Conservation (phyloP, 257 asterid species). For the Striga asiatica region DNA sequence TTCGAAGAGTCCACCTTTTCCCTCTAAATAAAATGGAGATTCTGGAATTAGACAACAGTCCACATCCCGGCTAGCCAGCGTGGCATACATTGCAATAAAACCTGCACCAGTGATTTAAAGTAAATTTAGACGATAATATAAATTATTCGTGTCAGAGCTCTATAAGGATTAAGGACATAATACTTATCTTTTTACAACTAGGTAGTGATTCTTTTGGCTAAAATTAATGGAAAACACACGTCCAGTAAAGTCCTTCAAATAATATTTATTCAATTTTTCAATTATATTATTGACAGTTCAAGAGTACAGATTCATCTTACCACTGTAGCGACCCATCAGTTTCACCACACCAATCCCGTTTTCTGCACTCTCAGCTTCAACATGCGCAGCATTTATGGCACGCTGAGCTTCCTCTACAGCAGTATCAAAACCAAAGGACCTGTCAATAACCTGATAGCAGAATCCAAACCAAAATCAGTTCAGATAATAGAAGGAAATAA, state of each 20-base stretch:
- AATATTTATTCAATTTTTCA: background rate
- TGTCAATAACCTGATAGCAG: slow-evolving; percentile 66
- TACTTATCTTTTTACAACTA: background rate
- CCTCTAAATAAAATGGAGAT: slow-evolving; percentile 84
- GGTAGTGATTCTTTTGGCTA: background rate
- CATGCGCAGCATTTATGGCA: slow-evolving; percentile 95
- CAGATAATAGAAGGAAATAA: slow-evolving; percentile 11
- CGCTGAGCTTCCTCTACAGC: slow-evolving; percentile 97
- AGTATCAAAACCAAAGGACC: slow-evolving; percentile 88
- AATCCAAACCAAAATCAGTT: slow-evolving; percentile 17
- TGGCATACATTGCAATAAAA: slow-evolving; percentile 90
- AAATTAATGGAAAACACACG: background rate
- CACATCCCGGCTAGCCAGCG: slow-evolving; percentile 94
- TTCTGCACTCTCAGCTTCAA: slow-evolving; percentile 89
- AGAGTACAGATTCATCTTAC: slow-evolving; percentile 30
- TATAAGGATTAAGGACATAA: background rate
- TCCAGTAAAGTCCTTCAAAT: background rate
- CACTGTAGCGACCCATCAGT: slow-evolving; percentile 91
- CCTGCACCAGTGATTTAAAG: slow-evolving; percentile 37
- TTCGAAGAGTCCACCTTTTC: slow-evolving; percentile 71
- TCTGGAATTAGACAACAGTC: slow-evolving; percentile 95
- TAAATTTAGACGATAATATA: background rate
- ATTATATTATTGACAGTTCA: too few species aligned
- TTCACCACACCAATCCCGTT: slow-evolving; percentile 90
- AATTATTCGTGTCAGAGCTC: too few species aligned